These are phyloP conservation scores for Aspergillus avenaceus DNA, from an alignment of 495 filamentous ascomycete species.

Conservation along the genomic window DNA sequence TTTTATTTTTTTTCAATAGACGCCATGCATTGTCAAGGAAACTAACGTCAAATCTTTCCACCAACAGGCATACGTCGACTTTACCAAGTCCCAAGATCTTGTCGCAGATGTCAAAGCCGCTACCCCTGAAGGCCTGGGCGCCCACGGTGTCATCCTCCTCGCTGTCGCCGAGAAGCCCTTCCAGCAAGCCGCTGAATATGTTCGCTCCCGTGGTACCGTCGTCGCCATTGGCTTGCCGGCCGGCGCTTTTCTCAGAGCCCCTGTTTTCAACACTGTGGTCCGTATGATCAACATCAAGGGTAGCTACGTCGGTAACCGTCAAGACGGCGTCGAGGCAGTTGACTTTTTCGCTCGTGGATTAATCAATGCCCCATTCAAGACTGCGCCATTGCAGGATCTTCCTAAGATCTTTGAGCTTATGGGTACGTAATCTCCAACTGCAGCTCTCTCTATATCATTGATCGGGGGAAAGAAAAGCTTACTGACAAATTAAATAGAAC, in stretches of 20 bases:
- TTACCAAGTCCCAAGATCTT: conserved; percentile 65
- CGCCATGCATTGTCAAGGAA: background rate
- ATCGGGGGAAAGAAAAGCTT: no score
- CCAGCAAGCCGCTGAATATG: conserved; percentile 86
- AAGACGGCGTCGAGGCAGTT: conserved; percentile 78
- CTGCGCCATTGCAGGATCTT: conserved; percentile 70
- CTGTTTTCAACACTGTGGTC: conserved; percentile 81
- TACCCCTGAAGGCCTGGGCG: conserved; percentile 73
- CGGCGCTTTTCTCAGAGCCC: conserved; percentile 69
- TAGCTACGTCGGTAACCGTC: conserved; percentile 85
- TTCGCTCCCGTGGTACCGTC: conserved; percentile 72
- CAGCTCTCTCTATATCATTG: no score
- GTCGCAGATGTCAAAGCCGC: conserved; percentile 75
- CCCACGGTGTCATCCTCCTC: conserved; percentile 82
- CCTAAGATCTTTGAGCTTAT: conserved; percentile 72
- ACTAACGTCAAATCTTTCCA: conserved; percentile 16
- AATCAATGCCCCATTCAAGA: conserved; percentile 85
- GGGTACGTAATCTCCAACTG: no score
- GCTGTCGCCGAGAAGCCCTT: conserved; percentile 87
- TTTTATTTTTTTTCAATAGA: background rate
- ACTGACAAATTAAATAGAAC: conserved; percentile 29
- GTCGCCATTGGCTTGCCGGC: conserved; percentile 85
- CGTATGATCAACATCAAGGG: conserved; percentile 91
- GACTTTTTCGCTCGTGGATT: conserved; percentile 82
- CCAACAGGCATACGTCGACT: conserved; percentile 64